Evolutionary conservation across 768 basidiomycete species (phyloP).

Genomic region (Chalciporus piperatus): DNA sequence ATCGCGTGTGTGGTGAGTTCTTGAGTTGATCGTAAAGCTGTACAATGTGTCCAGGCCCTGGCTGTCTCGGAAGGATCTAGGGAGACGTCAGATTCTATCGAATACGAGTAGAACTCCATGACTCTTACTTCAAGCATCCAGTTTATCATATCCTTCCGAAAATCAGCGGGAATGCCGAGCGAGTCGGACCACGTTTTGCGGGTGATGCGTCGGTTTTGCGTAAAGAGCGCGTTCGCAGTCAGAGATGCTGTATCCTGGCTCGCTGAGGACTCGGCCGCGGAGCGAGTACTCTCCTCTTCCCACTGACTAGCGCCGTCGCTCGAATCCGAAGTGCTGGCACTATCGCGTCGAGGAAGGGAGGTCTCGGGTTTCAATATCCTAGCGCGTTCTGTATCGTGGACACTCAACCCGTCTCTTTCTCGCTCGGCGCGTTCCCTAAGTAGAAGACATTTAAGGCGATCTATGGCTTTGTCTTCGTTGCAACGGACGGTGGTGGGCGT

Average conservation of each 20-base stretch:
- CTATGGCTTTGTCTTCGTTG: slow-evolving; percentile 43
- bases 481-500: slow-evolving; percentile 25
- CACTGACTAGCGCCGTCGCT: slow-evolving; percentile 10
- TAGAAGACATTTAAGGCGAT: slow-evolving; percentile 40
- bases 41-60: background rate
- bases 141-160: slow-evolving; percentile 35
- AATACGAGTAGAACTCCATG: background rate
- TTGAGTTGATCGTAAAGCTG: slow-evolving; percentile 50
- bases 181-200: slow-evolving; percentile 14
- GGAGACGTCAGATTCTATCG: too few relatives aligned
- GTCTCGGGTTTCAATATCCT: background rate
- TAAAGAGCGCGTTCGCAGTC: background rate
- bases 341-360: slow-evolving; percentile 4
- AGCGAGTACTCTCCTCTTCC: slow-evolving; percentile 17
- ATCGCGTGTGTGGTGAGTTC: slow-evolving; percentile 56
- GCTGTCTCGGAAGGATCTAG: slow-evolving; percentile 7
- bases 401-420: slow-evolving; percentile 32
- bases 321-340: slow-evolving; percentile 9
- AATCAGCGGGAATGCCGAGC: slow-evolving; percentile 33
- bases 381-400: slow-evolving; percentile 9
- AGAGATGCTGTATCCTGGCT: background rate
- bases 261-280: slow-evolving; percentile 22
- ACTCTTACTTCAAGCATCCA: slow-evolving; percentile 47
- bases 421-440: slow-evolving; percentile 40
- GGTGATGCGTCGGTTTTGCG: background rate